Evolutionary conservation across 768 basidiomycete genomes (phyloP), one percentile per base, ranked within the genome.

Genomic region (Auriscalpium orientale): DNA sequence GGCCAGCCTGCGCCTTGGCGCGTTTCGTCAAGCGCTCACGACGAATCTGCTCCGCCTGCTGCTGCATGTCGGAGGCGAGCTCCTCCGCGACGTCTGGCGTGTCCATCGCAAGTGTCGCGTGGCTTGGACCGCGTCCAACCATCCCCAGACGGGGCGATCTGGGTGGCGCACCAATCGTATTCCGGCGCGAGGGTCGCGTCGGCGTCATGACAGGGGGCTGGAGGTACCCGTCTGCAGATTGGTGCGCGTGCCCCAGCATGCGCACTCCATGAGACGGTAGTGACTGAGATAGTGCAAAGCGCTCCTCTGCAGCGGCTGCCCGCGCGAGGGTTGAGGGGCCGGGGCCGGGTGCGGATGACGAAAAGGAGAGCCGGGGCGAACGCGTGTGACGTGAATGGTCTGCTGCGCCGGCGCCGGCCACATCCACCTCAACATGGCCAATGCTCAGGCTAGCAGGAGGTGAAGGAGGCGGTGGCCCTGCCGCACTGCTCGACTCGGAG

Each of bases 41-140:
- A 51, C 94, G 75, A 53, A 97, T 92, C 59, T 84, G 83, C 62
- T 95, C 93, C 0, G 91, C 91, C 61, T 94, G 89, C n/a, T 84
- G 76, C 64, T 93, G 81, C 46, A 97, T 97, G 65, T 93, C 91
- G 34, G 81, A 77, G 45, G 85, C 86, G 0, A 92, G 76, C 61
- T 83, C 86, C 36, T 72, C 77, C 33, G 75, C 72, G 16, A 72
- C 70, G 44, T 74, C 74, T 0, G 64, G 61, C 4, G 74, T 74
- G 49, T 80, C 77, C 43, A 48, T 59, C 62, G 53, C 63, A 63
- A 47, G 68, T 65, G 68, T 68, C 20, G 72, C 66, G 36, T 74
- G 74, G 8, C 71, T 62, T 16, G 40, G 38, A 8, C 49, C 60
- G 53, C 45, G 63, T 28, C 28, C 28, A 2, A 28, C 7, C 12